Evolutionary conservation across 2,329 filamentous ascomycete genomes (phyloP).

Genomic region (Aspergillus hiratsukae): DNA sequence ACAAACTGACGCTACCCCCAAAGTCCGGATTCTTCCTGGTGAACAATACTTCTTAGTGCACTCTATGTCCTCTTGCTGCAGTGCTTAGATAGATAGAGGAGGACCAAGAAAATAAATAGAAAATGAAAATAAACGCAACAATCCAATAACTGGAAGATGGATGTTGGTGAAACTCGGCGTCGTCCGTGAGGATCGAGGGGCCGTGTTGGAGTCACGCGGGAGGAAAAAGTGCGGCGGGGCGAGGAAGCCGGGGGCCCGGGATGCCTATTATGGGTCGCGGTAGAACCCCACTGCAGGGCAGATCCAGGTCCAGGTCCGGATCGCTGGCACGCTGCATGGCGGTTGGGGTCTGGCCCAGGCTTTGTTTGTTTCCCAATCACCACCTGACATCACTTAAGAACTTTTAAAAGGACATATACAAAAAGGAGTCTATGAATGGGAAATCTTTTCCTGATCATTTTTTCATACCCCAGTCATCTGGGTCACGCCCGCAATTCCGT

Average conservation of each 20-base stretch:
- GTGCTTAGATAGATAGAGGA: too few relatives aligned
- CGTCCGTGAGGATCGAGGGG: background rate
- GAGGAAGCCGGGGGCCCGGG: background rate
- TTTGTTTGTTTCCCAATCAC: background rate
- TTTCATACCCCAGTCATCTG: background rate
- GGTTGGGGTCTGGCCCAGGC: constrained; percentile 14
- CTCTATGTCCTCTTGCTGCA: too few relatives aligned
- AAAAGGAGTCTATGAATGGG: background rate
- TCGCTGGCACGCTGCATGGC: constrained; percentile 19
- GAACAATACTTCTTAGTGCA: too few relatives aligned
- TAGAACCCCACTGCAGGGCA: background rate
- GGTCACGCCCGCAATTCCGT: constrained; percentile 6
- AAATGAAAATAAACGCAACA: too few relatives aligned
- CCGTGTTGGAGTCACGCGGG: constrained; percentile 12
- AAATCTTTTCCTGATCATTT: background rate
- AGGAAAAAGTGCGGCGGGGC: constrained; percentile 5
- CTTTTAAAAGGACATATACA: too few relatives aligned
- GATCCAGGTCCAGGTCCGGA: constrained; percentile 15
- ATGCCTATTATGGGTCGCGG: too few relatives aligned
- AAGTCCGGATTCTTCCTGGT: too few relatives aligned
- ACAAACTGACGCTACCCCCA: too few relatives aligned
- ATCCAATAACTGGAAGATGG: background rate
- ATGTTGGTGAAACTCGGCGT: background rate
- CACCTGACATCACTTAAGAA: constrained; percentile 12
- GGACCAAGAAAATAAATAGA: too few relatives aligned